Base-by-base conservation (phyloP, 2,329 filamentous ascomycete genomes). In the Arthrobotrys sinensis region DNA sequence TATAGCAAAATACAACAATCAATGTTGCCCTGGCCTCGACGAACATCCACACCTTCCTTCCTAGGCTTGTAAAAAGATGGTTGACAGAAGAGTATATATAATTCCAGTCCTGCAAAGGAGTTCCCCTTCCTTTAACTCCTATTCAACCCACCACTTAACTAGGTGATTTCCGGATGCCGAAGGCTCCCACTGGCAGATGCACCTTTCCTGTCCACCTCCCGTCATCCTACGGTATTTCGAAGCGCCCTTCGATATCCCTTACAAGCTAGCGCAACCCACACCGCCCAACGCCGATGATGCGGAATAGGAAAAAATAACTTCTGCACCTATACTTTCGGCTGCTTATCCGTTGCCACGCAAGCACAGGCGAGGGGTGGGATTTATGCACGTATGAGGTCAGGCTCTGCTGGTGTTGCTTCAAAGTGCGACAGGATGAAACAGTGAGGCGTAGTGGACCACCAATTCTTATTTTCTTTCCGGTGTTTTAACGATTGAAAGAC, bases 221-320 rank as follows among this genome's bases (percentile, higher is more conserved):
- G 69, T 48, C 46, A 66, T 52, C 60, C 34, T 60, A 36, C 50
- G 69, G 69, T 73, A 43, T 50, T 66, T 66, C 60, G 69, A 66
- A 52, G 69, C 69, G 65, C 65, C 55, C 45, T 52, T 68, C 14
- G 28, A 40, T 21, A 68, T 57, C 48, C 38, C 57, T 64, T 64
- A 19, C 0, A 21, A 69, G 65, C 11, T 24, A 72, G 40, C 32
- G 38, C n/a, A 14, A n/a, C n/a, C n/a, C n/a, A n/a, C n/a, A n/a
- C n/a, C n/a, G n/a, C n/a, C n/a, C 34, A 65, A 36, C 46, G 14
- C 46, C n/a, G 14, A 36, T 19, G 40, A 6, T 14, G 45, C 19
- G 21, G n/a, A 36, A 7, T 32, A 32, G n/a, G 28, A 48, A 28
- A 32, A 46, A 11, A 45, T 32, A 28, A 28, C 24, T 28, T 2